These are phyloP conservation scores for Phaseolus coccineus DNA, from an alignment of 331 rosid species.

Conservation along the genomic window DNA sequence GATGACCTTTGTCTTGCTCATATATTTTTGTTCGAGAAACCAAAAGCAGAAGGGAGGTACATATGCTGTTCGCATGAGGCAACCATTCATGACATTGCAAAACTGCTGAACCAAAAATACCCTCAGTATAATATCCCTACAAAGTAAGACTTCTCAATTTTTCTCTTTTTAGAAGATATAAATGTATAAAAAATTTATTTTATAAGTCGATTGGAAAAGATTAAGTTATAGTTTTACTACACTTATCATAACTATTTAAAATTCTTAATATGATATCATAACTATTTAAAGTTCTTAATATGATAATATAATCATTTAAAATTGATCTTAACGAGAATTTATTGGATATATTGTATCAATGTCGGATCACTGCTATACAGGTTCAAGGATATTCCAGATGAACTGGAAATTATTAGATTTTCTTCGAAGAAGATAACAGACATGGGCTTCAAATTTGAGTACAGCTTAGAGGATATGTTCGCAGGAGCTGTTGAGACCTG, in stretches of 20 bases:
- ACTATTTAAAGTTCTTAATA: too few relatives aligned
- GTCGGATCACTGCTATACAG: too few relatives aligned
- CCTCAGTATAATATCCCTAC: constrained; percentile 69
- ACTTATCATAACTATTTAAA: too few relatives aligned
- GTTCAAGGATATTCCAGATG: constrained; percentile 68
- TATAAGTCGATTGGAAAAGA: too few relatives aligned
- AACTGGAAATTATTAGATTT: constrained; percentile 57
- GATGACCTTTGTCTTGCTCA: constrained; percentile 83
- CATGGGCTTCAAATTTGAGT: constrained; percentile 72
- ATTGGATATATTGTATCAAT: too few relatives aligned
- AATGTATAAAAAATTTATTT: too few relatives aligned
- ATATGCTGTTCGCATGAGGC: constrained; percentile 62
- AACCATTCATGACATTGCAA: constrained; percentile 70
- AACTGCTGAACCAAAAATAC: constrained; percentile 55
- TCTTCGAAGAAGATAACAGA: constrained; percentile 71
- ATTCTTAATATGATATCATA: too few relatives aligned
- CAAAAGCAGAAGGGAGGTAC: constrained; percentile 75
- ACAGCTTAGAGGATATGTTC: constrained; percentile 79
- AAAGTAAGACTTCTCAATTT: constrained; percentile 48
- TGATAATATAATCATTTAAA: too few relatives aligned
- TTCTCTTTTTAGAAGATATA: background rate
- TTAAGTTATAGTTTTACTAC: too few relatives aligned
- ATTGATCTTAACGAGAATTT: too few relatives aligned
- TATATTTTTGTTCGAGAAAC: constrained; percentile 69
- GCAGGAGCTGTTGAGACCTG: constrained; percentile 68